These are phyloP conservation scores for Setaria italica DNA, from an alignment of 202 grass and related monocot genomes.

Conservation along the genomic window DNA sequence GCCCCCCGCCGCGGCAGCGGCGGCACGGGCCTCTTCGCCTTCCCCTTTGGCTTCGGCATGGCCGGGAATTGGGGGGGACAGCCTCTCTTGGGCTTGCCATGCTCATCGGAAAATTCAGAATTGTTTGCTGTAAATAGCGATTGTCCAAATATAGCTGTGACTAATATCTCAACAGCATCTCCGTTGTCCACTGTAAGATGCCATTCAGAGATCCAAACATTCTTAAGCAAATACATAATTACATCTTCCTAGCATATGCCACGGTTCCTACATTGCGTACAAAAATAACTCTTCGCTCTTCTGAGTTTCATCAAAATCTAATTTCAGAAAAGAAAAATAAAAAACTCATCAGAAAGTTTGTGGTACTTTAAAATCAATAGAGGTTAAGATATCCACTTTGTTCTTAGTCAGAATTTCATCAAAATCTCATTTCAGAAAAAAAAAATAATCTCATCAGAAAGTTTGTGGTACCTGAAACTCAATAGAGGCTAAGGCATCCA, in stretches of 20 bases:
- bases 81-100: conserved; percentile 1
- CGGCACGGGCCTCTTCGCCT: conserved; percentile 7
- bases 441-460: no score
- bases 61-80: background rate
- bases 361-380: no score
- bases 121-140: conserved; percentile 32
- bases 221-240: background rate
- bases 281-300: background rate
- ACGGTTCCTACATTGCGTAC: background rate
- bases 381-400: no score
- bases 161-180: background rate
- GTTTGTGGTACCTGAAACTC: no score
- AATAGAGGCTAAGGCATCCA: no score
- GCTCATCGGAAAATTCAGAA: conserved; percentile 9
- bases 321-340: no score
- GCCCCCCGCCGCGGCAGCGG: conserved; percentile 1
- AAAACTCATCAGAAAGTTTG: no score
- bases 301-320: no score
- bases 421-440: no score
- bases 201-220: background rate
- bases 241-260: background rate
- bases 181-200: background rate
- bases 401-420: no score
- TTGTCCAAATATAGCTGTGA: conserved; percentile 31
- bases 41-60: conserved; percentile 48